These are phyloP conservation scores for Circinella minor DNA, from an alignment of 371 early-diverging fungal species.

Conservation along the genomic window DNA sequence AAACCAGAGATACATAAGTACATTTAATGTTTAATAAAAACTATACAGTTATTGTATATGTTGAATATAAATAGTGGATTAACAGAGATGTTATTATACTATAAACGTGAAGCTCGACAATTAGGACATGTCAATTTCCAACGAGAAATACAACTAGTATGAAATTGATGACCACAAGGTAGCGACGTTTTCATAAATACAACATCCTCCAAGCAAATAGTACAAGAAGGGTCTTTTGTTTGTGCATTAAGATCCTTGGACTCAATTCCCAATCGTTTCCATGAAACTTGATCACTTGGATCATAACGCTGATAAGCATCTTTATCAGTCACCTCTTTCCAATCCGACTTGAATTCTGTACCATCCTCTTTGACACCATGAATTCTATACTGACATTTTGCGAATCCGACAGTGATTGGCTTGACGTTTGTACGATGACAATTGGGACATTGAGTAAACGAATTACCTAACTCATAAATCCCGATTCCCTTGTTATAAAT, in stretches of 20 bases:
- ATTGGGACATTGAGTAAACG: neutral
- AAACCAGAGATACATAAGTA: no score
- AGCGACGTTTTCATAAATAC: neutral
- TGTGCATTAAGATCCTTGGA: neutral
- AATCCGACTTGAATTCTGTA: neutral
- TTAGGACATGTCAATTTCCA: neutral
- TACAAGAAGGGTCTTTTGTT: neutral
- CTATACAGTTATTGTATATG: no score
- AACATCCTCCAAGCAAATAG: neutral
- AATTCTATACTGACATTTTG: neutral
- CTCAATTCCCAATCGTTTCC: neutral
- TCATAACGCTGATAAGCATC: neutral
- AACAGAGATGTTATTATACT: no score
- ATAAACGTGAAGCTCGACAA: no score
- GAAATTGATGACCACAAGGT: neutral
- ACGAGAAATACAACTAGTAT: neutral
- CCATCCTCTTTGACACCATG: conserved; percentile 1
- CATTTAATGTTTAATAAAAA: no score
- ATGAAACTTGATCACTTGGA: neutral
- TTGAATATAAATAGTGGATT: no score
- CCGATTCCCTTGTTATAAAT: neutral
- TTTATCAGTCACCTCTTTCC: neutral
- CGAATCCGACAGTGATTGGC: neutral
- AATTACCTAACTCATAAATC: neutral
- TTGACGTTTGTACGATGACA: neutral